Conservation (phyloP, 2,329 filamentous ascomycete species). For the Alternaria viburni region DNA sequence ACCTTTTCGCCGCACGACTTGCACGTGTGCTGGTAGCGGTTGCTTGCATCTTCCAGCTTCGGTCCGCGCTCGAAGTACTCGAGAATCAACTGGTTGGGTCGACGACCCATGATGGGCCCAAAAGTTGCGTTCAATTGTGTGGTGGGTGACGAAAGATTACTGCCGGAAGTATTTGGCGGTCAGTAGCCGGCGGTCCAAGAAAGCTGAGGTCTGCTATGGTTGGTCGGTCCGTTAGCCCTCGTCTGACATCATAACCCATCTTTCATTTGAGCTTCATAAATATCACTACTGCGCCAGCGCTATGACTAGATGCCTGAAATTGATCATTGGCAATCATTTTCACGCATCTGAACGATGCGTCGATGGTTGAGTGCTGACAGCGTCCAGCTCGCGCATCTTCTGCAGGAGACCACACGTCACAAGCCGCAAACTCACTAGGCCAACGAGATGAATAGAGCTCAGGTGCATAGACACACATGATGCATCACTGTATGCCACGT, state of each 20-base stretch:
- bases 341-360: not conserved
- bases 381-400: not conserved
- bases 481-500: not conserved
- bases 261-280: not conserved
- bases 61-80: conserved; percentile 87
- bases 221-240: not conserved
- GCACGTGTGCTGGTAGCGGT: conserved; percentile 90
- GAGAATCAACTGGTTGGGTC: conserved; percentile 82
- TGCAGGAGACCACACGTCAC: not conserved
- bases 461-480: not conserved
- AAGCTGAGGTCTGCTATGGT: conserved; percentile 1
- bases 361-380: not conserved
- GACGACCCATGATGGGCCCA: conserved; percentile 70
- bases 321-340: not conserved
- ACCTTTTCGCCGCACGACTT: conserved; percentile 81
- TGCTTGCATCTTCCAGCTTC: conserved; percentile 88
- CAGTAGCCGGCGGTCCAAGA: conserved; percentile 8
- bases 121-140: conserved; percentile 5
- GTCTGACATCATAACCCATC: not conserved
- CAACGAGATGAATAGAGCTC: not conserved
- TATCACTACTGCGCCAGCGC: not conserved
- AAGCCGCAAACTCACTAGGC: not conserved
- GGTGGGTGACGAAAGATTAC: conserved; percentile 13
- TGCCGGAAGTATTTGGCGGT: conserved; percentile 16
- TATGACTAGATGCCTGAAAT: not conserved